Evolutionary conservation across 1,284 basidiomycete genomes (phyloP).

Genomic region (Cystobasidium slooffiae): DNA sequence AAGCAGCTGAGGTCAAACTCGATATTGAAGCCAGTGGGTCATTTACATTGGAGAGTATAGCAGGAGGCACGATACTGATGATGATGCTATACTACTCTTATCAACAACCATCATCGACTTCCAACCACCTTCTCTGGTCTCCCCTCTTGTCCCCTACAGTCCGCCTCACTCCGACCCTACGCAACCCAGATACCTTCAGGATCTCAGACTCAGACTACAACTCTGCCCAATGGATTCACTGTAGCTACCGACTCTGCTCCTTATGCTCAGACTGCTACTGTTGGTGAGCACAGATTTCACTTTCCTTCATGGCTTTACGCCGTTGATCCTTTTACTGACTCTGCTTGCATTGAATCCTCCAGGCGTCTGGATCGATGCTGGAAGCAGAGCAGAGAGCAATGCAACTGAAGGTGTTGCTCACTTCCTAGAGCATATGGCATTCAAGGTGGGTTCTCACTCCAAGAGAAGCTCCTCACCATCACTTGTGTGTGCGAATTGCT

Average conservation of each 20-base stretch:
- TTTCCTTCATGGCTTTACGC: not conserved
- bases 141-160: slow-evolving; percentile 4
- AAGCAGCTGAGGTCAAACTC: slow-evolving; percentile 18
- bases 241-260: slow-evolving; percentile 75
- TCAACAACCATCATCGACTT: not conserved
- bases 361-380: slow-evolving; percentile 97
- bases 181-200: slow-evolving; percentile 75
- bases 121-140: not conserved
- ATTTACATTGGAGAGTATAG: not conserved
- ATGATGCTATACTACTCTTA: not conserved
- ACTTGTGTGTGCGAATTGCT: not conserved
- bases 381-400: slow-evolving; percentile 92
- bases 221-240: slow-evolving; percentile 88
- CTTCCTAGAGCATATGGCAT: slow-evolving; percentile 95
- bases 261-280: slow-evolving; percentile 95
- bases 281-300: slow-evolving; percentile 60
- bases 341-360: not conserved
- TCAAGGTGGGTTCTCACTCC: slow-evolving; percentile 55
- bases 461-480: too few relatives aligned
- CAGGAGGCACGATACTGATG: not conserved
- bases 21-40: slow-evolving; percentile 19
- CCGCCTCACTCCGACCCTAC: slow-evolving; percentile 42
- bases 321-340: not conserved
- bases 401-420: slow-evolving; percentile 92
- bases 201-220: slow-evolving; percentile 76